Evolutionary conservation across 495 filamentous ascomycete species (phyloP).

Genomic region (Neurospora sp.): DNA sequence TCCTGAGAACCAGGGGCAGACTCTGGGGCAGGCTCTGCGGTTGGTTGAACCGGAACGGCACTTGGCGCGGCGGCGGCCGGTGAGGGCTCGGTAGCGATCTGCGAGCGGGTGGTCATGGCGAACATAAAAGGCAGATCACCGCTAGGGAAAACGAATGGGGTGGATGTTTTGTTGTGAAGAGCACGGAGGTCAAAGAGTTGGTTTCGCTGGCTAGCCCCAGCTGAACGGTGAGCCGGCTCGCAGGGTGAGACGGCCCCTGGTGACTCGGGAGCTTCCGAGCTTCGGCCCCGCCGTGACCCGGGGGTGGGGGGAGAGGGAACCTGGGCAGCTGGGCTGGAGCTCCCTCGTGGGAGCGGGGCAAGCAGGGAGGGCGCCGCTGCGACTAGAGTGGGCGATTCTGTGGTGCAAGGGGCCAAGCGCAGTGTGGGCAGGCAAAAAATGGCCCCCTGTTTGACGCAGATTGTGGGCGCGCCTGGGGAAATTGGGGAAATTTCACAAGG

Average conservation of each 20-base stretch:
- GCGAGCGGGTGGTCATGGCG: conserved; percentile 7
- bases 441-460: background rate
- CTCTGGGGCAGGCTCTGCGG: background rate
- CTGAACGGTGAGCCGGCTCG: background rate
- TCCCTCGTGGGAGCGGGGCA: background rate
- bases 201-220: background rate
- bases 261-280: background rate
- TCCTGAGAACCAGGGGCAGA: background rate
- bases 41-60: conserved; percentile 3
- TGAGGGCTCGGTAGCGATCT: conserved; percentile 3
- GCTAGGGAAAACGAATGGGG: background rate
- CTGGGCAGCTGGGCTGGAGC: background rate
- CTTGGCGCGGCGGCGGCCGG: conserved; percentile 1
- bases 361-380: background rate
- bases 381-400: background rate
- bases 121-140: background rate
- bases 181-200: background rate
- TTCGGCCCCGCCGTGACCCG: background rate
- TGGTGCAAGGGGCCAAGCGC: background rate
- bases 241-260: background rate
- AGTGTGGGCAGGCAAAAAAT: background rate
- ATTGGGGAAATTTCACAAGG: background rate
- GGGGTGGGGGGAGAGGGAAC: background rate
- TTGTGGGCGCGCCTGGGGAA: background rate
- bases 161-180: background rate